Evolutionary conservation across 805 yeast species (phyloP), one percentile per base, ranked within the genome.

Genomic region (Suhomyces sp.): DNA sequence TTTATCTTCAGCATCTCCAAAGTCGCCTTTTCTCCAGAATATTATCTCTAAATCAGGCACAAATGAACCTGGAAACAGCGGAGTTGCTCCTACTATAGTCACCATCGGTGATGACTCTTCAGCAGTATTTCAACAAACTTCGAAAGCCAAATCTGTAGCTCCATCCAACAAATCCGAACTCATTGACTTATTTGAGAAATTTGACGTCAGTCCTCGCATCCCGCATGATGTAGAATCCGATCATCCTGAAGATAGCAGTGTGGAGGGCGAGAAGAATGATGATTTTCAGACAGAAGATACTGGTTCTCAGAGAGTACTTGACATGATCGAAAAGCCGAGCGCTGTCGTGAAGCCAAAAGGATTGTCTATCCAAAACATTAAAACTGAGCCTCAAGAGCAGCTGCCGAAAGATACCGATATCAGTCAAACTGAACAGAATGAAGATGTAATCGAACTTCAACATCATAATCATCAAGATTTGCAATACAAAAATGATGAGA

Each of bases 151-250:
- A 6, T 22, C 18, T 10, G 28, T 17, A 14, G 17, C 22, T 12
- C 12, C 23, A 14, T 8, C 33, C 16, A 39, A 33, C 12, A 42
- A 38, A n/a, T 18, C 39, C 16, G 44, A 35, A n/a, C 49, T 63
- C 36, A 56, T 60, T 29, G 67, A 56, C 11, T 44, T 63, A 16
- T 60, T 63, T 40, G 68, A 58, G 38, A 61, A 58, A 42, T 63
- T 61, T 42, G 68, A 62, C 35, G 41, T 62, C 7, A 40, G 39
- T 11, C 36, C 25, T 11, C 27, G 19, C 11, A 18, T 21, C 25
- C n/a, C 20, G 12, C 35, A 26, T 7, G 19, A 19, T 20, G 17
- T 13, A 17, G 28, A 29, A 13, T 16, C 29, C 10, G 37, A 34
- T n/a, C 21, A 30, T 25, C 15, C 14, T 4, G 33, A 27, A 10